Percentiles rank a stretch among this genome's conserved stretches.
Evolutionary conservation across 2,329 filamentous ascomycete species (phyloP).

Genomic region (Aspergillus chevalieri): DNA sequence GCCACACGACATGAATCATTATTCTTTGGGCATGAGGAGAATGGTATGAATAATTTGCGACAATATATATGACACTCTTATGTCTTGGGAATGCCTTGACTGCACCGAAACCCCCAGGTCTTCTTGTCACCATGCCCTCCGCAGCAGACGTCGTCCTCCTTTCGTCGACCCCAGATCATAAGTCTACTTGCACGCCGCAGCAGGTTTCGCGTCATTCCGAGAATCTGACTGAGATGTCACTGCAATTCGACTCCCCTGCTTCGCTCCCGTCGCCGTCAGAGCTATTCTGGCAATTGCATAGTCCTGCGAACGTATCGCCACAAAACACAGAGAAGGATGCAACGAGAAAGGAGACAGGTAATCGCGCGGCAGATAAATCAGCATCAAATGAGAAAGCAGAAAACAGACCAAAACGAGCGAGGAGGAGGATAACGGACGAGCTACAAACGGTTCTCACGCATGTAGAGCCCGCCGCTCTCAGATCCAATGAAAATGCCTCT

Average conservation of each 20-base stretch:
- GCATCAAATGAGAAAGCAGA: constrained; percentile 6
- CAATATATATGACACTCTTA: not conserved
- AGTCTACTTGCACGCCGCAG: constrained; percentile 26
- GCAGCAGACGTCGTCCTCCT: constrained; percentile 33
- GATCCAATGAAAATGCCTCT: constrained; percentile 9
- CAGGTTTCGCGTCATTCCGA: constrained; percentile 15
- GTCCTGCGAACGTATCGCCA: constrained; percentile 12
- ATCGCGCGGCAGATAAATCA: constrained; percentile 4
- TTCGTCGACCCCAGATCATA: constrained; percentile 35
- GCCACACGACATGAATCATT: not conserved
- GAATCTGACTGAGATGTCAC: constrained; percentile 11
- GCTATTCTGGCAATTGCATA: constrained; percentile 15
- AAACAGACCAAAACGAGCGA: constrained; percentile 10
- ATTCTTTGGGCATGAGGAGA: not conserved
- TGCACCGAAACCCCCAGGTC: not conserved
- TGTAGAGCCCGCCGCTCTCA: constrained; percentile 1
- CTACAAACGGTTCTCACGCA: not conserved
- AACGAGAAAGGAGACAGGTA: constrained; percentile 9
- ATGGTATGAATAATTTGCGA: not conserved
- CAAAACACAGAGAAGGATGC: constrained; percentile 5
- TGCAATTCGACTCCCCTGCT: constrained; percentile 15
- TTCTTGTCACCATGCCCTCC: constrained; percentile 30
- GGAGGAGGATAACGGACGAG: constrained; percentile 10
- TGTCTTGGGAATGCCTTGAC: not conserved
- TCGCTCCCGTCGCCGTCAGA: constrained; percentile 22